These are phyloP conservation scores for Dicorynia guianensis DNA, from an alignment of 306 rosid genomes.

Conservation along the genomic window DNA sequence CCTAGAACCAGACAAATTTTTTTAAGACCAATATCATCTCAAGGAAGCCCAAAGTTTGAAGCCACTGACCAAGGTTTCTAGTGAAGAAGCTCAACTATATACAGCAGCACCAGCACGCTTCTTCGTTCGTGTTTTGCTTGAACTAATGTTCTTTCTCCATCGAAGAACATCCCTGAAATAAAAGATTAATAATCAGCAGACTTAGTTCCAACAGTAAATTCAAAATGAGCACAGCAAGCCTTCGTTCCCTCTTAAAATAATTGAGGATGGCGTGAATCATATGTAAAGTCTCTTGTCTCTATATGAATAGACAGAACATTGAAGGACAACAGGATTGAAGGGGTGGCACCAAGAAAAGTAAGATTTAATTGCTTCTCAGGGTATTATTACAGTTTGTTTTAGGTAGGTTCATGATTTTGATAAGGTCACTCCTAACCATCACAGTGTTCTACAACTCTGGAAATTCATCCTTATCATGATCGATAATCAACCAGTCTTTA, in stretches of 20 bases:
- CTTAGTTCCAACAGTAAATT: conserved; percentile 3
- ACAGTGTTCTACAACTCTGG: not conserved
- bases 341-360: too few species aligned
- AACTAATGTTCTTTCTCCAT: conserved; percentile 90
- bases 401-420: not conserved
- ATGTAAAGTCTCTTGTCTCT: not conserved
- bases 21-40: conserved; percentile 17
- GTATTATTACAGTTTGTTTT: not conserved
- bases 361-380: not conserved
- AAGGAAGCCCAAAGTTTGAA: conserved; percentile 37
- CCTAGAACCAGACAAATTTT: conserved; percentile 22
- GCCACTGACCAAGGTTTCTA: conserved; percentile 83
- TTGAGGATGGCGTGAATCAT: not conserved
- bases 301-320: too few species aligned
- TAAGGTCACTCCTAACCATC: not conserved
- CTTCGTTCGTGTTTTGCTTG: conserved; percentile 81
- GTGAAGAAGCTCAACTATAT: conserved; percentile 90
- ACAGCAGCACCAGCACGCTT: conserved; percentile 90
- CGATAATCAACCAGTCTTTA: not conserved
- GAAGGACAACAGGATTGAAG: too few species aligned
- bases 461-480: not conserved
- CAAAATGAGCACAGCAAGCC: too few species aligned
- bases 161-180: conserved; percentile 81
- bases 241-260: not conserved
- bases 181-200: conserved; percentile 29